These are phyloP conservation scores for Agaricus sinodeliciosus DNA, from an alignment of 768 basidiomycete genomes.

Conservation along the genomic window DNA sequence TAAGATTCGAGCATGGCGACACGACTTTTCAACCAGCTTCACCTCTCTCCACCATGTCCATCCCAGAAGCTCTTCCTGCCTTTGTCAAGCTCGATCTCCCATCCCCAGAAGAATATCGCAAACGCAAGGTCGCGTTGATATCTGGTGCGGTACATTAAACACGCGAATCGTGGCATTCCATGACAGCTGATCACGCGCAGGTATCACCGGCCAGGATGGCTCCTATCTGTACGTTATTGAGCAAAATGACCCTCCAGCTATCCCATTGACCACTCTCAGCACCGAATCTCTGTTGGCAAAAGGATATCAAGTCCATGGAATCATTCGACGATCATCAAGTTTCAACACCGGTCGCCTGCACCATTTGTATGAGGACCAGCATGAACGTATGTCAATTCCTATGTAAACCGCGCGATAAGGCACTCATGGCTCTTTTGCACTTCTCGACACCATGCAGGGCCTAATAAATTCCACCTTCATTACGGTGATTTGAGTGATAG, in stretches of 20 bases:
- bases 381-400: slow-evolving; percentile 60
- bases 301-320: slow-evolving; percentile 90
- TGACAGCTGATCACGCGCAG: slow-evolving; percentile 28
- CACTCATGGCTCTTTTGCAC: background rate
- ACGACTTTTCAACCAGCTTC: background rate
- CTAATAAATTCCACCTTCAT: slow-evolving; percentile 76
- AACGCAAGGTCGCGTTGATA: slow-evolving; percentile 90
- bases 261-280: slow-evolving; percentile 27
- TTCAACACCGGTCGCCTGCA: slow-evolving; percentile 97
- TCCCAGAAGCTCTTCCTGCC: slow-evolving; percentile 29
- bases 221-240: slow-evolving; percentile 72
- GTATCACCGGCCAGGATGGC: slow-evolving; percentile 95
- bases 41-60: slow-evolving; percentile 28
- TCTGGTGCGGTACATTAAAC: slow-evolving; percentile 49
- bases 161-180: background rate
- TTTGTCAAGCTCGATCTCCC: slow-evolving; percentile 56
- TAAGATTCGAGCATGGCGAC: too few species aligned
- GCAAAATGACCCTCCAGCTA: background rate
- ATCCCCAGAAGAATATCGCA: slow-evolving; percentile 74
- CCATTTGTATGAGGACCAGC: slow-evolving; percentile 89
- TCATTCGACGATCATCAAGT: slow-evolving; percentile 94
- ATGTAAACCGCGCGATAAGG: background rate
- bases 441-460: slow-evolving; percentile 33
- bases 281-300: slow-evolving; percentile 81
- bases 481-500: slow-evolving; percentile 94